phyloP scores from a whole-genome alignment of 2,329 filamentous ascomycete species.

The Chrysoporthe deuterocubensis region DNA sequence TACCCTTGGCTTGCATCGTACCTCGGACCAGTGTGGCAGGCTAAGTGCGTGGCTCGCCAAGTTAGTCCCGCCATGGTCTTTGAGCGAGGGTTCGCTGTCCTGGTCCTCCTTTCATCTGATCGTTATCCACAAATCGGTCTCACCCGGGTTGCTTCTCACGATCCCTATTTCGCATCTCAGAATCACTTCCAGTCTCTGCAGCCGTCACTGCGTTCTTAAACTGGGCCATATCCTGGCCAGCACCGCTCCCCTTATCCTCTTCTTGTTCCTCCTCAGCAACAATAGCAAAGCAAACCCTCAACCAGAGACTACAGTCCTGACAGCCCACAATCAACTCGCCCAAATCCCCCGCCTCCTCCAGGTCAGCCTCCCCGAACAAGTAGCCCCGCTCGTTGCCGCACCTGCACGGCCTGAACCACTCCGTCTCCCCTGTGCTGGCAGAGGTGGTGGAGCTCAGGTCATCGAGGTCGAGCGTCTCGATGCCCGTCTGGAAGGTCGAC shows the following conservation, averaged over 20 bases:
- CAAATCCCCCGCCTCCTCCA: slow-evolving; percentile 61
- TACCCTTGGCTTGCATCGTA: not conserved
- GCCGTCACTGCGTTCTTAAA: not conserved
- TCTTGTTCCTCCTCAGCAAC: slow-evolving; percentile 47
- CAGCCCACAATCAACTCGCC: slow-evolving; percentile 68
- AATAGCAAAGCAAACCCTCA: slow-evolving; percentile 66
- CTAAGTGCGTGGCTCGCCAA: not conserved
- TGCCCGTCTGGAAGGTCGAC: slow-evolving; percentile 56
- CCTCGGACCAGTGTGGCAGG: too few relatives aligned
- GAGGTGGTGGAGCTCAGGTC: slow-evolving; percentile 60
- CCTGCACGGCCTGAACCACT: slow-evolving; percentile 64
- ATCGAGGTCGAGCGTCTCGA: slow-evolving; percentile 69
- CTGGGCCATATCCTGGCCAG: slow-evolving; percentile 8
- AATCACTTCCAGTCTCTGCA: not conserved
- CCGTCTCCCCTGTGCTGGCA: slow-evolving; percentile 33
- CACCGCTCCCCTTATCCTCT: slow-evolving; percentile 11
- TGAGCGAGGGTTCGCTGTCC: not conserved
- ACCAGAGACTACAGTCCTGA: slow-evolving; percentile 68
- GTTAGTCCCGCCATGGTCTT: not conserved
- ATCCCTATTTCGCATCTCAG: too few relatives aligned
- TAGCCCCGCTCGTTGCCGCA: slow-evolving; percentile 68
- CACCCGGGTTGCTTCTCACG: slow-evolving; percentile 12
- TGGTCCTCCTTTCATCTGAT: not conserved
- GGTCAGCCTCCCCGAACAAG: slow-evolving; percentile 60
- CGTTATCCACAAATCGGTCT: not conserved